Evolutionary conservation across 768 basidiomycete species (phyloP), one percentile per base, ranked within the genome.

Genomic region (Infundibulicybe gibba): DNA sequence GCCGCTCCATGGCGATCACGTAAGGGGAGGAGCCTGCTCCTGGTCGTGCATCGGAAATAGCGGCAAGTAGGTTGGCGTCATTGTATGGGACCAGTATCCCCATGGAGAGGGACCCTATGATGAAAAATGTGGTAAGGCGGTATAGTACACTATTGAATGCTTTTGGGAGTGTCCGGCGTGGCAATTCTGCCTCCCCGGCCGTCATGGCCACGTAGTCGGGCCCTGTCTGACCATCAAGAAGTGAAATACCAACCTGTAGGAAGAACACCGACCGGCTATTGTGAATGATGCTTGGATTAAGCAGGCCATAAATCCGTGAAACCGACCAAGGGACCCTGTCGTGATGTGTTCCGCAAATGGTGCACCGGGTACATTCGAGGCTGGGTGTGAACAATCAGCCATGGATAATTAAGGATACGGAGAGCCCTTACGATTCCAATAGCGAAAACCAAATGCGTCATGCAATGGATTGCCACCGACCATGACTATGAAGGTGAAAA

Each of bases 31-130:
- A 68, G 2, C 82, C 81, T 32, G 75, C 75, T 15, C 75, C 75
- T 1, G 77, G 73, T 34, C 63, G 65, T 0, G 89, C 87, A 41
- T 78, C 74, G 1, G 79, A 80, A n/a, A 78, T 58, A 0, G 74
- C 78, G 41, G 61, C 55, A 32, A 82, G 66, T 25, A 90, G 70
- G 40, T 70, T 56, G 1, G 73, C 68, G 56, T 90, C 84, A 51
- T 81, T 77, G 57, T 81, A 89, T 1, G 87, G 85, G 17, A 93
- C 83, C 40, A 92, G 75, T 69, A 90, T 82, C 40, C 90, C 89
- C 39, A 85, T 72, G 57, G 83, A 79, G 48, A 89, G 66, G 33
- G 84, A 72, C 11, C 87, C 87, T 35, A 88, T 61, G 40, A 89
- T 72, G 68, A 90, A 91, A 70, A 92, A 92, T 30, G 86, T 60